Base-by-base conservation (phyloP, 179 eudicot genomes). In the Carnegiea gigantea region DNA sequence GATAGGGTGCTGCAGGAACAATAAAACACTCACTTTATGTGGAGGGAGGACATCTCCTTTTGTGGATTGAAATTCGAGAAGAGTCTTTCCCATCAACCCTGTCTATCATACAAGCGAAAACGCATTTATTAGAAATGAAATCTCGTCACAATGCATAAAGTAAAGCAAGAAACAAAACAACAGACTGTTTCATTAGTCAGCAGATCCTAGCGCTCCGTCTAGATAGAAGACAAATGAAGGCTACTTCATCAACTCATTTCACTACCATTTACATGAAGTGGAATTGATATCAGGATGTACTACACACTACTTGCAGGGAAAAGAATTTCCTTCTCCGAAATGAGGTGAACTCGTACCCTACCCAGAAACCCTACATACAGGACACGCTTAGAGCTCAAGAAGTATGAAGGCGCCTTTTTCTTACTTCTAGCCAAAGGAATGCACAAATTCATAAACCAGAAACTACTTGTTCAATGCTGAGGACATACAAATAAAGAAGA, bases 1-100 rank as follows among this genome's bases (percentile, higher is more conserved):
- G 30, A n/a, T 8, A 54, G 30, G 30, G 70, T 23, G 79, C 48
- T 57, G 65, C 43, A 68, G 20, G 62, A 15, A 48, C 33, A 38
- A 57, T 26, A 53, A 73, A 23, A 15, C 75, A 78, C 82, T 85
- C 82, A 95, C 99, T 92, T 90, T 94, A 88, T 96, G 99, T 78
- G 96, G 91, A 79, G 99, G 98, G 76, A 96, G 95, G 78, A 96
- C 96, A 82, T 94, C 97, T 77, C 95, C 98, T 91, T 94, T 96
- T 46, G 90, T 96, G 54, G 98, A 96, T 77, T 96, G 97, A 80
- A 96, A 91, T 86, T 94, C 99, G 20, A 96, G 85, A 79, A 96
- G 97, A 83, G 86, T 79, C 87, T 96, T 96, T 6, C 99, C 99
- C 95, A 94, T 92, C 83, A 94, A 86, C 77, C 98, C 99, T 77